Conservation (phyloP, 2,329 filamentous ascomycete species). For the Alternaria consortialis region DNA sequence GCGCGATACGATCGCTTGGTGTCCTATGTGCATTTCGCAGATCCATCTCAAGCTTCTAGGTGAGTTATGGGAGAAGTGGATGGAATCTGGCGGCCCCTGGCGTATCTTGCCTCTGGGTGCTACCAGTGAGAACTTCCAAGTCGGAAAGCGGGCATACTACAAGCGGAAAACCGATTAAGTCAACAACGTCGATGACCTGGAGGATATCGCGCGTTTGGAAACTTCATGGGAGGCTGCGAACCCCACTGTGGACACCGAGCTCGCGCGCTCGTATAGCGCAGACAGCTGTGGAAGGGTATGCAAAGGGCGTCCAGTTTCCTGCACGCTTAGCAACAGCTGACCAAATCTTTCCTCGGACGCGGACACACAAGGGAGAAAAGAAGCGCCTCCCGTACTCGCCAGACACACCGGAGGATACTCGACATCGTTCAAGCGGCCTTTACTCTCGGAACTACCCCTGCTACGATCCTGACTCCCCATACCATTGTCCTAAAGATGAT, state of each 20-base stretch:
- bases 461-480: conserved; percentile 19
- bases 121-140: neutral
- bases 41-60: conserved; percentile 16
- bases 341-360: neutral
- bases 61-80: conserved; percentile 12
- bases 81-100: conserved; percentile 21
- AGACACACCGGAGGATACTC: conserved; percentile 18
- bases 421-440: conserved; percentile 2
- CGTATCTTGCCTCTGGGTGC: neutral
- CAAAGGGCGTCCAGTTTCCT: conserved; percentile 6
- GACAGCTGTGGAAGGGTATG: neutral
- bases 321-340: neutral
- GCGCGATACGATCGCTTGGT: neutral
- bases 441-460: neutral
- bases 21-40: conserved; percentile 17
- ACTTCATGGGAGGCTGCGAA: conserved; percentile 8
- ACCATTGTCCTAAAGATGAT: conserved; percentile 13
- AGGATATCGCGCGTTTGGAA: conserved; percentile 8
- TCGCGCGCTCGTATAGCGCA: conserved; percentile 3
- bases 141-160: conserved; percentile 9
- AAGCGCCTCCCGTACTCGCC: conserved; percentile 8
- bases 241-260: conserved; percentile 3
- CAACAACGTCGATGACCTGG: conserved; percentile 8
- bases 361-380: neutral
- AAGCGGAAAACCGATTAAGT: conserved; percentile 11